phyloP scores from a whole-genome alignment of 2,329 filamentous ascomycete genomes.

The Epichloe uncinata region DNA sequence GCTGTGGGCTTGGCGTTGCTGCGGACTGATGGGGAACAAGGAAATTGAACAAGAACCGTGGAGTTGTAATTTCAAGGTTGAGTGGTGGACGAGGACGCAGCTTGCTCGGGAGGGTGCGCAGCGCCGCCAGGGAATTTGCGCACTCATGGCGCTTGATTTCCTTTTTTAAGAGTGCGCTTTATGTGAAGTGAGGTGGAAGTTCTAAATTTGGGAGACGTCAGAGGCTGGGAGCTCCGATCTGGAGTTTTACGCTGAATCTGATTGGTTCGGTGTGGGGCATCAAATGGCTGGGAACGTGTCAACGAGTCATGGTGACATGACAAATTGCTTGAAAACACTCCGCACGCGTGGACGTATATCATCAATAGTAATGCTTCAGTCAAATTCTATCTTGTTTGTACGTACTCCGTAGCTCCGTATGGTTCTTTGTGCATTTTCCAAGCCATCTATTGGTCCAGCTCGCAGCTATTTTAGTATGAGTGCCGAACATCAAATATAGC shows the following conservation, averaged over 20 bases:
- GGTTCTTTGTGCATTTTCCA: too few relatives aligned
- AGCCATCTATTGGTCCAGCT: too few relatives aligned
- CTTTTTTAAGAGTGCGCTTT: not conserved
- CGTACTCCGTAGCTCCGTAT: too few relatives aligned
- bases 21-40: slow-evolving; percentile 3
- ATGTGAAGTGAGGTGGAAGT: not conserved
- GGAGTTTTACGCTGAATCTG: not conserved
- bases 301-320: not conserved
- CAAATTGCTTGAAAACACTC: too few relatives aligned
- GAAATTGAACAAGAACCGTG: not conserved
- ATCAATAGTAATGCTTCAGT: too few relatives aligned
- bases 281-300: not conserved
- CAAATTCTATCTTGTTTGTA: too few relatives aligned
- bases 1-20: slow-evolving; percentile 13
- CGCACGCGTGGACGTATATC: too few relatives aligned
- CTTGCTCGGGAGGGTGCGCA: slow-evolving; percentile 11
- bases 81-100: slow-evolving; percentile 6
- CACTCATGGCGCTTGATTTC: slow-evolving; percentile 15
- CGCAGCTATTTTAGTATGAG: too few relatives aligned
- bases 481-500: too few relatives aligned
- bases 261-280: not conserved
- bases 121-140: slow-evolving; percentile 18
- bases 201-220: not conserved
- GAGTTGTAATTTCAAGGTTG: slow-evolving; percentile 2
- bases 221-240: not conserved